A percentile compares a stretch with the other conserved stretches of the same genome.
Conservation (phyloP, 768 basidiomycete species). For the Ephemerocybe angulata region DNA sequence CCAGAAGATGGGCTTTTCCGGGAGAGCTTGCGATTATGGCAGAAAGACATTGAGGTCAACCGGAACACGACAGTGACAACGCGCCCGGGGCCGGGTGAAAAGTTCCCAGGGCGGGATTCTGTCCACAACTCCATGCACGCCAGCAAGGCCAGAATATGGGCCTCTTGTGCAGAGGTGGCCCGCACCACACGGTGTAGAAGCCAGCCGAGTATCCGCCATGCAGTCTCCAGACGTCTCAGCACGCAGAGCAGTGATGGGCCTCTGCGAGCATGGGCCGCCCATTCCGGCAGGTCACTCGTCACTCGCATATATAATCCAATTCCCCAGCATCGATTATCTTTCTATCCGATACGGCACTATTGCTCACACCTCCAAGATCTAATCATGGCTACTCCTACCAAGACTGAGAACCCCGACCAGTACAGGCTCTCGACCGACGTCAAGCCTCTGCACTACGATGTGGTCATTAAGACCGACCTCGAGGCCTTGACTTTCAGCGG, state of each 20-base stretch:
- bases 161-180: background rate
- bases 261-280: constrained; percentile 3
- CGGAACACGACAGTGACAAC: too few relatives aligned
- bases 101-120: constrained; percentile 1
- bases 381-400: constrained; percentile 24
- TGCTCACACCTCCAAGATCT: constrained; percentile 12
- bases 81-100: background rate
- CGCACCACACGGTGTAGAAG: background rate
- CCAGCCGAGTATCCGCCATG: background rate
- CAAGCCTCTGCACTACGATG: constrained; percentile 72
- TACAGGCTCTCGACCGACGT: constrained; percentile 67
- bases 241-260: background rate
- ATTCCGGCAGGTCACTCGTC: constrained; percentile 7
- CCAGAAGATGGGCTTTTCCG: background rate
- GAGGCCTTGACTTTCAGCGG: constrained; percentile 74
- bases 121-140: constrained; percentile 2
- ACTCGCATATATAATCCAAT: constrained; percentile 1
- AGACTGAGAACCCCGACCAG: constrained; percentile 26
- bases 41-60: background rate
- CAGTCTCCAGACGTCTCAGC: background rate
- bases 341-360: constrained; percentile 15
- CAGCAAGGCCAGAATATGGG: background rate
- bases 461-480: constrained; percentile 80
- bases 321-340: constrained; percentile 7
- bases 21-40: background rate